Evolutionary conservation across 108 stramenopile genomes (phyloP).

Genomic region (Fragilaria crotonensis): DNA sequence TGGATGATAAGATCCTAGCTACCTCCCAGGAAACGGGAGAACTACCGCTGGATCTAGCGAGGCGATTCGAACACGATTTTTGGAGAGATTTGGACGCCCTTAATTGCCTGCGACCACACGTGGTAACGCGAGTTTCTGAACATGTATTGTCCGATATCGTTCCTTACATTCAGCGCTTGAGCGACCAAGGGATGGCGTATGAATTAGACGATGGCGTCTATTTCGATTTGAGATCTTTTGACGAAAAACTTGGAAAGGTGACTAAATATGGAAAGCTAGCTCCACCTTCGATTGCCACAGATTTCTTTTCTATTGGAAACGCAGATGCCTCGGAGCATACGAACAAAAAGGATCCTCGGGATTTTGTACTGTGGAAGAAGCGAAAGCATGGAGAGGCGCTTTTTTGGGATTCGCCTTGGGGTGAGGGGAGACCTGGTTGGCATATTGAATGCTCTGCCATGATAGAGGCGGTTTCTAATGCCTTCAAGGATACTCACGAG

Average conservation of each 20-base stretch:
- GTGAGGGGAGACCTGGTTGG: constrained; percentile 96
- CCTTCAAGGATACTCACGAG: constrained; percentile 30
- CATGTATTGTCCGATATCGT: constrained; percentile 85
- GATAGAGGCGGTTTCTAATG: constrained; percentile 45
- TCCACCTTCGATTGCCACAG: constrained; percentile 52
- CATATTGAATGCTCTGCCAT: constrained; percentile 99
- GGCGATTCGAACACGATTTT: constrained; percentile 51
- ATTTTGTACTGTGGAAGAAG: constrained; percentile 98
- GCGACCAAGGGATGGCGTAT: constrained; percentile 82
- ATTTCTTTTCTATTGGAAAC: constrained; percentile 26
- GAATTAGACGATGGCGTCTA: constrained; percentile 75
- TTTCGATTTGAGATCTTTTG: constrained; percentile 83
- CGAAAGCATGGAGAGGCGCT: constrained; percentile 37
- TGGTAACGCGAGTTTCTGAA: constrained; percentile 92
- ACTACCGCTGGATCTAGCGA: constrained; percentile 46
- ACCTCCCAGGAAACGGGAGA: constrained; percentile 39
- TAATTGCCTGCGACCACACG: constrained; percentile 63
- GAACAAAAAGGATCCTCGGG: constrained; percentile 77
- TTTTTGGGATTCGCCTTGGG: constrained; percentile 91
- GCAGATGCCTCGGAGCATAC: constrained; percentile 22
- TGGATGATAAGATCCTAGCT: constrained; percentile 96
- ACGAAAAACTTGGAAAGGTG: constrained; percentile 26
- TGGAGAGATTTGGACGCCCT: constrained; percentile 71
- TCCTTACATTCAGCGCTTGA: constrained; percentile 70
- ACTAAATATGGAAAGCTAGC: constrained; percentile 89